These are phyloP conservation scores for Meyerozyma smithsonii DNA, from an alignment of 1,139 yeast species.

Conservation along the genomic window DNA sequence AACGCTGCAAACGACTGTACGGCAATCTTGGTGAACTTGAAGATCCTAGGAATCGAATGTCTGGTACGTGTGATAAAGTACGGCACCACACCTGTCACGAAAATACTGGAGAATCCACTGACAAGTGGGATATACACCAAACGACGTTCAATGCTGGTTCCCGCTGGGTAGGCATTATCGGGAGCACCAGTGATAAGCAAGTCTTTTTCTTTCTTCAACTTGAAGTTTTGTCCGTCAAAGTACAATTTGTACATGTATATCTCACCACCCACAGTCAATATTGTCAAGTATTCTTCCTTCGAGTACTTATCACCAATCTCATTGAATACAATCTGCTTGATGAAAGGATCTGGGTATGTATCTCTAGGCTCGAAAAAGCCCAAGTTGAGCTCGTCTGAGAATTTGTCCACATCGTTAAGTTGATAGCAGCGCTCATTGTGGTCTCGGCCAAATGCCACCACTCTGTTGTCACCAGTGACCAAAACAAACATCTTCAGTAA, in stretches of 20 bases:
- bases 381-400: constrained; percentile 49
- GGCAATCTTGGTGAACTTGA: constrained; percentile 62
- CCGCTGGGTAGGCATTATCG: constrained; percentile 64
- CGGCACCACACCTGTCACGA: constrained; percentile 75
- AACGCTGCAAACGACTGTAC: constrained; percentile 59
- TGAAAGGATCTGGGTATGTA: constrained; percentile 67
- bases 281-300: constrained; percentile 55
- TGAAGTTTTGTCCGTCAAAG: constrained; percentile 46
- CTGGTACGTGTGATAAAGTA: constrained; percentile 61
- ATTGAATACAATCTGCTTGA: constrained; percentile 65
- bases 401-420: constrained; percentile 53
- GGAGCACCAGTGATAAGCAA: constrained; percentile 65
- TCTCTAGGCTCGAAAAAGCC: constrained; percentile 56
- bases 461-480: constrained; percentile 73
- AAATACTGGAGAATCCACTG: constrained; percentile 55
- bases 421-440: constrained; percentile 68
- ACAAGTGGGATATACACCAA: constrained; percentile 56
- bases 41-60: constrained; percentile 62
- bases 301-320: constrained; percentile 59
- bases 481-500: constrained; percentile 56
- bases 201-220: constrained; percentile 47
- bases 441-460: constrained; percentile 57
- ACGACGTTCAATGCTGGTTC: constrained; percentile 66
- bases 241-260: constrained; percentile 60
- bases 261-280: constrained; percentile 79